phyloP scores from a whole-genome alignment of 2,329 filamentous ascomycete species.

The Phialocephala sp. region DNA sequence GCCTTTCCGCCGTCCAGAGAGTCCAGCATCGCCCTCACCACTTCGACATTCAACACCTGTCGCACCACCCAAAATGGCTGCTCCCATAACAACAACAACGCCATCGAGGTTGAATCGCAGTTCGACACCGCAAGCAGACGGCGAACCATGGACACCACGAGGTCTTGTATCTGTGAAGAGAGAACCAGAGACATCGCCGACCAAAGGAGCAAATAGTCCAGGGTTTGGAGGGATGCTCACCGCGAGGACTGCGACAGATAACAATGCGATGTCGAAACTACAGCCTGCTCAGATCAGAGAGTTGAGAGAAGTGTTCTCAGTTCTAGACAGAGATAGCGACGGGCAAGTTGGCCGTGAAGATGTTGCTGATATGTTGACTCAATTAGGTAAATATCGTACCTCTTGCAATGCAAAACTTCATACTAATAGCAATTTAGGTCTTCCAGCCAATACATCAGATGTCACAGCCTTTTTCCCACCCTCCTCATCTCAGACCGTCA shows the following conservation, averaged over 20 bases:
- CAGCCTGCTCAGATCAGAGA: conserved; percentile 84
- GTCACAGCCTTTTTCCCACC: conserved; percentile 85
- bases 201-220: conserved; percentile 38
- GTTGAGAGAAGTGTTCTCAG: conserved; percentile 91
- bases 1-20: conserved; percentile 67
- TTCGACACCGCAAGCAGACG: conserved; percentile 48
- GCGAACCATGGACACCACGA: conserved; percentile 40
- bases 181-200: conserved; percentile 44
- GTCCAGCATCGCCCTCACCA: conserved; percentile 68
- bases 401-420: not conserved
- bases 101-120: conserved; percentile 49
- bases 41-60: conserved; percentile 66
- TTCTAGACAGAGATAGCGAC: conserved; percentile 88
- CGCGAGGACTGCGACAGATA: conserved; percentile 30
- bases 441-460: conserved; percentile 73
- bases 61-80: conserved; percentile 54
- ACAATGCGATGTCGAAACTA: conserved; percentile 70
- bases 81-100: conserved; percentile 48
- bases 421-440: conserved; percentile 54
- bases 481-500: conserved; percentile 72
- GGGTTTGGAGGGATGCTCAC: conserved; percentile 40
- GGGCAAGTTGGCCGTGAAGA: conserved; percentile 82
- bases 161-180: conserved; percentile 42
- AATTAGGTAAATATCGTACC: conserved; percentile 66
- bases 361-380: conserved; percentile 84